These are phyloP conservation scores for Phytopythium ostracodes DNA, from an alignment of 352 stramenopile species.

Conservation along the genomic window DNA sequence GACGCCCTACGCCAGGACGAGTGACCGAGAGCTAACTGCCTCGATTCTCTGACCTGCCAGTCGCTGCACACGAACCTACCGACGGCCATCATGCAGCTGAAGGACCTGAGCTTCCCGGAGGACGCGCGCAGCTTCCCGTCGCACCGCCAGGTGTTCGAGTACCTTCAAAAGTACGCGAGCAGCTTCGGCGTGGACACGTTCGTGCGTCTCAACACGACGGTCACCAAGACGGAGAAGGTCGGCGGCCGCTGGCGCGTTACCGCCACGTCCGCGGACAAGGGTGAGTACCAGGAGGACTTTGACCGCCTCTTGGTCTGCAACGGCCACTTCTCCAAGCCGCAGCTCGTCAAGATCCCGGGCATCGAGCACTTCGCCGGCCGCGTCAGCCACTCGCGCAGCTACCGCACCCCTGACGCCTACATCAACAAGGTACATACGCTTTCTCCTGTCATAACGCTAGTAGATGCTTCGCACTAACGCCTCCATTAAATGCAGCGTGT, in stretches of 20 bases:
- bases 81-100: conserved; percentile 76
- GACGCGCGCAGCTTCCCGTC: conserved; percentile 51
- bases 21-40: no score
- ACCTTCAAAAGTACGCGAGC: conserved; percentile 63
- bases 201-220: conserved; percentile 44
- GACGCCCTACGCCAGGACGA: no score
- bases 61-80: conserved; percentile 80
- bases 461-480: not conserved
- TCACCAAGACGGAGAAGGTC: conserved; percentile 46
- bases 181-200: conserved; percentile 49
- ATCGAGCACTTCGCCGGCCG: conserved; percentile 43
- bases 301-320: conserved; percentile 81
- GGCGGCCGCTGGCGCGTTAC: conserved; percentile 31
- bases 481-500: conserved; percentile 26
- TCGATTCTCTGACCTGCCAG: conserved; percentile 4
- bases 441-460: not conserved
- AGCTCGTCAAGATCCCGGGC: conserved; percentile 39
- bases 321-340: conserved; percentile 67
- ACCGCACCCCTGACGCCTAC: conserved; percentile 42
- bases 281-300: conserved; percentile 54
- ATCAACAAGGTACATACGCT: conserved; percentile 26
- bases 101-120: conserved; percentile 60
- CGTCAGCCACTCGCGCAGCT: conserved; percentile 50
- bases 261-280: conserved; percentile 29
- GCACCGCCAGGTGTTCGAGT: conserved; percentile 56